Evolutionary conservation across 371 early-diverging fungal genomes (phyloP).

Genomic region (Blakeslea trispora): DNA sequence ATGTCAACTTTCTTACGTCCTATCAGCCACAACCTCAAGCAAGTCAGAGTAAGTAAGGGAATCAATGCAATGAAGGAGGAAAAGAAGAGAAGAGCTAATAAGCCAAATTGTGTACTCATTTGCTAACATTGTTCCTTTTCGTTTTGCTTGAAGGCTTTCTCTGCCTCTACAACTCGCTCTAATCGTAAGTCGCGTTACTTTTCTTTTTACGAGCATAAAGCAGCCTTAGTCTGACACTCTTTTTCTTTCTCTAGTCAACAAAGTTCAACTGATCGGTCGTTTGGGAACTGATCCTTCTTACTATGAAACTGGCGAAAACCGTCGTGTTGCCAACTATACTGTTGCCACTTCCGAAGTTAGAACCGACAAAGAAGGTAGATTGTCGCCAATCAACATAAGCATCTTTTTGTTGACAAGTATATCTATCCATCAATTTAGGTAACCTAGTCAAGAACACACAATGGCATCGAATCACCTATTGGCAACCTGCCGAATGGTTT

Average conservation of each 20-base stretch:
- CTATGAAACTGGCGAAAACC: constrained; percentile 37
- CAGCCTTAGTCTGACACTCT: too few species aligned
- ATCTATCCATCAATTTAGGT: too few species aligned
- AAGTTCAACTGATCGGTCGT: constrained; percentile 58
- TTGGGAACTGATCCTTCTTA: constrained; percentile 55
- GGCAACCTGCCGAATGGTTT: constrained; percentile 49
- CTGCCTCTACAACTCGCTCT: constrained; percentile 27
- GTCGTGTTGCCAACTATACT: constrained; percentile 56
- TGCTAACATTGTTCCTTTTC: not conserved
- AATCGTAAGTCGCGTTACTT: constrained; percentile 20
- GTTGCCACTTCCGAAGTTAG: constrained; percentile 60
- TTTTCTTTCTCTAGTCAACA: constrained; percentile 40
- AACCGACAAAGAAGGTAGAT: constrained; percentile 56
- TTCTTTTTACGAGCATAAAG: too few species aligned
- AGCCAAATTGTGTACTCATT: too few species aligned
- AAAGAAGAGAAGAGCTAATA: not conserved
- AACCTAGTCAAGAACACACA: constrained; percentile 61
- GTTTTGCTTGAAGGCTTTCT: constrained; percentile 26
- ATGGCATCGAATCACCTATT: constrained; percentile 61
- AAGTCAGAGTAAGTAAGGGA: constrained; percentile 27
- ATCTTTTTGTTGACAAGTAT: too few species aligned
- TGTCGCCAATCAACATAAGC: not conserved
- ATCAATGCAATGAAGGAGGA: not conserved
- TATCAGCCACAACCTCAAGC: constrained; percentile 14
- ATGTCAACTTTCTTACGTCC: constrained; percentile 29